Base-by-base conservation (phyloP, 345 rosid genomes). In the Sonneratia caseolaris region DNA sequence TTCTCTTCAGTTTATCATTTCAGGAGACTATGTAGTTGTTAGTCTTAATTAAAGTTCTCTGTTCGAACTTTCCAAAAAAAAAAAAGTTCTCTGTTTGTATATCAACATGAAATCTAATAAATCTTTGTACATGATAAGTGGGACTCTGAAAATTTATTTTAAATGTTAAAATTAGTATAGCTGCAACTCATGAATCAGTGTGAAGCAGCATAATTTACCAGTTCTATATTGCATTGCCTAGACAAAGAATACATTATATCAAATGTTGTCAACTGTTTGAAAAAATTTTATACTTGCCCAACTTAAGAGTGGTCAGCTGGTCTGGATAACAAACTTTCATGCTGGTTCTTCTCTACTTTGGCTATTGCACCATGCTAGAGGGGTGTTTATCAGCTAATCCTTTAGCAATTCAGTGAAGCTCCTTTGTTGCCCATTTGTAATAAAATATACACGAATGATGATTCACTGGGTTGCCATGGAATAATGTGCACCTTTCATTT, bases 171-270 rank as follows among this genome's bases (percentile, higher is more conserved):
- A n/a, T 3, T 59, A 32, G 18, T 62, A 62, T 24, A 10, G 2
- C 18, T 27, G 66, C 32, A 27, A 62, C 38, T 62, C 66, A 61
- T 61, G 66, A 62, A 62, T 62, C 66, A 59, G 36, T 22, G 35
- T 3, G 14, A 7, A 59, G 22, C 64, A 35, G 6, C 38, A 27
- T 22, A 53, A 53, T 61, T 12, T 61, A 24, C 65, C 4, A 10
- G 12, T 61, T 61, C 37, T 61, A 22, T 61, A 27, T 22, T 24
- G 10, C 22, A 61, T n/a, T 61, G 35, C 65, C n/a, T 22, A 15
- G 3, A 22, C 22, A 21, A 21, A 7, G 22, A 61, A 3, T 61
- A 61, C 7, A 0, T 61, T 61, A 1, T 1, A 27, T 22, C 15
- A 0, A 9, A 8, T 53, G 22, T 56, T 55, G 22, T n/a, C 27